These are phyloP conservation scores for Aspergillus jensenii DNA, from an alignment of 2,329 filamentous ascomycete genomes.

Conservation along the genomic window DNA sequence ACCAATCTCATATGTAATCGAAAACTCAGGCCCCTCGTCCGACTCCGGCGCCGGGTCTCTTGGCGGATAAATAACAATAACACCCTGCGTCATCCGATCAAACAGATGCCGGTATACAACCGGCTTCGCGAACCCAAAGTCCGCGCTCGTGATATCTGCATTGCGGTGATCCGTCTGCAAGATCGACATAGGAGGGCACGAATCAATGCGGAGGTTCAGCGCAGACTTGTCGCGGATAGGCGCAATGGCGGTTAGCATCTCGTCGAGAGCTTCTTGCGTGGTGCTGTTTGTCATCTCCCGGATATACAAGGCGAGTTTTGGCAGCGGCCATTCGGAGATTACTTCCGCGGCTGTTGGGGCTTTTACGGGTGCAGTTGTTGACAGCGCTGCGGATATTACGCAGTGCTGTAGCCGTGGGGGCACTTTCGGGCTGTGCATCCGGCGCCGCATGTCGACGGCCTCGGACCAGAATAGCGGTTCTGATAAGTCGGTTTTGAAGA, in stretches of 20 bases:
- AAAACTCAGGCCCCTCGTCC: slow-evolving; percentile 40
- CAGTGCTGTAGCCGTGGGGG: slow-evolving; percentile 39
- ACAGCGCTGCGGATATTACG: slow-evolving; percentile 31
- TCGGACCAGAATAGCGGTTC: slow-evolving; percentile 36
- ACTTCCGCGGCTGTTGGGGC: slow-evolving; percentile 34
- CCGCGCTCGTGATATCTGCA: slow-evolving; percentile 24
- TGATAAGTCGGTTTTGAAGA: slow-evolving; percentile 23
- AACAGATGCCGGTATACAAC: slow-evolving; percentile 33
- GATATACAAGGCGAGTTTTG: slow-evolving; percentile 37
- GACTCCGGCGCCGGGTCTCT: slow-evolving; percentile 20
- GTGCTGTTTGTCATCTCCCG: slow-evolving; percentile 38
- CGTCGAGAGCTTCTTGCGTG: slow-evolving; percentile 32
- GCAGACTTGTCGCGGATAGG: slow-evolving; percentile 38
- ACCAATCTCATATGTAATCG: slow-evolving; percentile 37
- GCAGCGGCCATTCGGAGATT: slow-evolving; percentile 37
- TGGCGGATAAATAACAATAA: slow-evolving; percentile 31
- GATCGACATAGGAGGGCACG: slow-evolving; percentile 37
- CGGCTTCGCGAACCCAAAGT: slow-evolving; percentile 43
- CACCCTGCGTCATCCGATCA: slow-evolving; percentile 27
- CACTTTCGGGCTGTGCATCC: slow-evolving; percentile 34
- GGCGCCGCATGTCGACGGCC: slow-evolving; percentile 41
- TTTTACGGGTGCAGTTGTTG: slow-evolving; percentile 22
- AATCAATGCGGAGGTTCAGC: slow-evolving; percentile 36
- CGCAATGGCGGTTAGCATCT: slow-evolving; percentile 32
- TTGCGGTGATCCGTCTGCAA: slow-evolving; percentile 40